Percentiles rank a stretch among this genome's conserved stretches.
These are phyloP conservation scores for Talaromyces amestolkiae DNA, from an alignment of 2,329 filamentous ascomycete genomes.

Conservation along the genomic window DNA sequence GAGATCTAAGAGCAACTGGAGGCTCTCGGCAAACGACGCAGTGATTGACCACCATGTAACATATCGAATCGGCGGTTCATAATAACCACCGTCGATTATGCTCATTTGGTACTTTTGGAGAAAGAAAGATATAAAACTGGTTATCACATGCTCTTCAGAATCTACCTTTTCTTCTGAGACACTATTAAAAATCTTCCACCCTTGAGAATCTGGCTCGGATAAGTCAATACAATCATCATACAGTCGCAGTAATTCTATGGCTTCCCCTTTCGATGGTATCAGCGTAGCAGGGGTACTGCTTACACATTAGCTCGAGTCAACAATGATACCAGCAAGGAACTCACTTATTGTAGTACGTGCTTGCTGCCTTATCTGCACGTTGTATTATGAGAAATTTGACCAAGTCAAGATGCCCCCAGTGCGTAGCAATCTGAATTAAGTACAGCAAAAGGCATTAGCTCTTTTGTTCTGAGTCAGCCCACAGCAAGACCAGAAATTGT, in stretches of 20 bases:
- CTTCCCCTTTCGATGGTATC: background rate
- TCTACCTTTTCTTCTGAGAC: background rate
- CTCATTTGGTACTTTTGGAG: background rate
- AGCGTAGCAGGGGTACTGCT: background rate
- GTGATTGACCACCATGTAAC: background rate
- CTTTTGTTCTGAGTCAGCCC: background rate
- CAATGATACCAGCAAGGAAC: background rate
- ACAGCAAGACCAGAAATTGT: no score
- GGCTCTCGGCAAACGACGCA: background rate
- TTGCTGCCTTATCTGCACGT: conserved; percentile 10
- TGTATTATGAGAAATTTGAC: conserved; percentile 8
- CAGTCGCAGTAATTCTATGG: conserved; percentile 1
- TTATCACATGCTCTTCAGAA: no score
- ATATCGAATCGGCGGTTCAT: background rate
- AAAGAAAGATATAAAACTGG: background rate
- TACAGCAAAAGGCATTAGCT: background rate
- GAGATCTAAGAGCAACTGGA: conserved; percentile 7
- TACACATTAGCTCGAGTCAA: background rate
- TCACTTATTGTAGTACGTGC: background rate
- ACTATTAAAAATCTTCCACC: background rate
- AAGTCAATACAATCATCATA: conserved; percentile 15
- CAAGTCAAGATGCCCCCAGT: background rate
- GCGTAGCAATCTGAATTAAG: background rate
- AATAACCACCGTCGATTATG: no score
- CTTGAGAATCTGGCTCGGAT: background rate